A percentile compares a stretch with the other conserved stretches of the same genome.
These are phyloP conservation scores for Cetradonia linearis DNA, from an alignment of 495 filamentous ascomycete species.

Conservation along the genomic window DNA sequence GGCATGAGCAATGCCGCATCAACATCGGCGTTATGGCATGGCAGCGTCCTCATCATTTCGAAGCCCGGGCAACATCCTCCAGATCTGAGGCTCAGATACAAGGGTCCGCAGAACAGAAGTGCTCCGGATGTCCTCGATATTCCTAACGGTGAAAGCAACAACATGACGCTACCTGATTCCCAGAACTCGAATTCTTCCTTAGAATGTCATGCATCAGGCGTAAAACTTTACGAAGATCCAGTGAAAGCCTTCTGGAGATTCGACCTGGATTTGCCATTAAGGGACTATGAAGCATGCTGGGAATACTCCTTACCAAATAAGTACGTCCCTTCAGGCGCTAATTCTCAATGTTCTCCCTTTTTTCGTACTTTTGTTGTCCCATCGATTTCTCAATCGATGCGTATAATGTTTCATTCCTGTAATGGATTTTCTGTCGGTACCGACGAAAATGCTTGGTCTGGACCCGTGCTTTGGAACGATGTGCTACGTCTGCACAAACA, in stretches of 20 bases:
- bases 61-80: slow-evolving; percentile 49
- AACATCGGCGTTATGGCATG: slow-evolving; percentile 53
- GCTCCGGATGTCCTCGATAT: background rate
- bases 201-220: slow-evolving; percentile 34
- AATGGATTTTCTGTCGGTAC: slow-evolving; percentile 94
- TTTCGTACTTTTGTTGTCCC: slow-evolving; percentile 60
- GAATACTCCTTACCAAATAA: slow-evolving; percentile 39
- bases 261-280: slow-evolving; percentile 44
- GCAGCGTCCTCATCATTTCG: slow-evolving; percentile 73
- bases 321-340: slow-evolving; percentile 32
- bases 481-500: slow-evolving; percentile 59
- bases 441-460: slow-evolving; percentile 73
- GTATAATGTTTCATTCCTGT: slow-evolving; percentile 91
- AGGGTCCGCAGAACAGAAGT: background rate
- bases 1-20: slow-evolving; percentile 57
- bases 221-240: slow-evolving; percentile 70
- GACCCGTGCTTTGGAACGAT: slow-evolving; percentile 82
- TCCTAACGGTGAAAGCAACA: background rate
- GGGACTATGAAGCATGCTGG: slow-evolving; percentile 40
- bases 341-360: slow-evolving; percentile 30
- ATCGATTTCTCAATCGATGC: slow-evolving; percentile 71
- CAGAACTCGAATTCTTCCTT: slow-evolving; percentile 1
- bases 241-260: slow-evolving; percentile 77
- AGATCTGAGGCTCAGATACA: slow-evolving; percentile 34
- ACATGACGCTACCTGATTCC: background rate